Conservation (phyloP, 164 flowering plant genomes). For the Stephania cephalantha region DNA sequence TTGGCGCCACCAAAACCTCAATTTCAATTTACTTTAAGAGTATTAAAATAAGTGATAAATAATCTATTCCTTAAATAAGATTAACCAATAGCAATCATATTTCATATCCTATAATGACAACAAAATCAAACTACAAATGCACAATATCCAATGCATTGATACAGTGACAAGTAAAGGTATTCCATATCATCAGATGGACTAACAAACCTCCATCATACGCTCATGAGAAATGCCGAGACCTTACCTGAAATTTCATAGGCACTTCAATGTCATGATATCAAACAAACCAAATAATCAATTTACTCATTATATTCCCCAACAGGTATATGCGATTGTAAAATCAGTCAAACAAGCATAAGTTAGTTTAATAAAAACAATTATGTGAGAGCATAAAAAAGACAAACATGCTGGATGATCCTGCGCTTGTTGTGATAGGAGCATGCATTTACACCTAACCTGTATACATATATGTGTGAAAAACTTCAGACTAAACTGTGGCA, state of each 20-base stretch:
- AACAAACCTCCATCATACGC: not conserved
- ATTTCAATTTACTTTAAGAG: not conserved
- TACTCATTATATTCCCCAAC: not conserved
- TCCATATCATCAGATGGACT: not conserved
- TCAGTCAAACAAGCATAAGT: not conserved
- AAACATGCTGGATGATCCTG: slow-evolving; percentile 76
- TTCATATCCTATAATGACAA: not conserved
- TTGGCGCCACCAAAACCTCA: no score
- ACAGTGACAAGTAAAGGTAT: not conserved
- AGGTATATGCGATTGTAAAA: not conserved
- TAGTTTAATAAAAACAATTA: not conserved
- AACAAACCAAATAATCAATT: not conserved
- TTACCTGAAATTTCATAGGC: not conserved
- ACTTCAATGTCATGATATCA: not conserved
- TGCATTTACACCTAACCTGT: slow-evolving; percentile 18
- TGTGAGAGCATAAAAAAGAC: not conserved
- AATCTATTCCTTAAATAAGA: not conserved
- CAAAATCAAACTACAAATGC: not conserved
- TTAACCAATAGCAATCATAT: not conserved
- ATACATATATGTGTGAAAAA: not conserved
- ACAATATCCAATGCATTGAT: not conserved
- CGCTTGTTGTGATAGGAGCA: slow-evolving; percentile 78
- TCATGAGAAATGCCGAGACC: not conserved
- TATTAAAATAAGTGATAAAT: not conserved
- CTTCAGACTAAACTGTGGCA: slow-evolving; percentile 8